Percentiles rank a stretch among this genome's conserved stretches.
phyloP scores from a whole-genome alignment of 352 stramenopile species.

The Phytophthora cryptogea region DNA sequence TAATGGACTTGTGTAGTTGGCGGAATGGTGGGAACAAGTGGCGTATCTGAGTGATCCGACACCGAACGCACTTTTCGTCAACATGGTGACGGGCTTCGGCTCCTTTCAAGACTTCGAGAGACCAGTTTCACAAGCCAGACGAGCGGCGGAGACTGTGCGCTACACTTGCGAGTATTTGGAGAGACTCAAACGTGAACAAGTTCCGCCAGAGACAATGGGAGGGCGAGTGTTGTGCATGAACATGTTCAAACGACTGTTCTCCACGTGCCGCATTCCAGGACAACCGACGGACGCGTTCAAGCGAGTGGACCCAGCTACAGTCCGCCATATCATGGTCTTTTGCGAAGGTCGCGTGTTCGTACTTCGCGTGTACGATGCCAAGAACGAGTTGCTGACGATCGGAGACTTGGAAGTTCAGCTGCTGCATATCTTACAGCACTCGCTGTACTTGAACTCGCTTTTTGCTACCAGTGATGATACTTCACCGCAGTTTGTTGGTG shows the following conservation, averaged over 20 bases:
- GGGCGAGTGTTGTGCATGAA: constrained; percentile 89
- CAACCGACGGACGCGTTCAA: constrained; percentile 51
- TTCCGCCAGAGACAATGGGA: constrained; percentile 89
- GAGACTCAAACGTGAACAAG: constrained; percentile 75
- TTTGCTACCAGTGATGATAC: constrained; percentile 28
- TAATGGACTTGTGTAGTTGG: constrained; percentile 39
- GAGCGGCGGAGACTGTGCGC: constrained; percentile 63
- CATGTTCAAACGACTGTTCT: constrained; percentile 89
- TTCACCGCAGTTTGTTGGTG: constrained; percentile 63
- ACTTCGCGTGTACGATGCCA: constrained; percentile 53
- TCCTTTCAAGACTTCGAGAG: constrained; percentile 89
- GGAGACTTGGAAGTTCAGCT: constrained; percentile 69
- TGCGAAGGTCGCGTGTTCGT: constrained; percentile 58
- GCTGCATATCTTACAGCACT: constrained; percentile 54
- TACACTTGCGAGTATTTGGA: constrained; percentile 89
- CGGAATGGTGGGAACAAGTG: constrained; percentile 94
- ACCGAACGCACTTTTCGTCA: constrained; percentile 92
- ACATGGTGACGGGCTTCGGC: constrained; percentile 96
- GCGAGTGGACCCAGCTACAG: constrained; percentile 35
- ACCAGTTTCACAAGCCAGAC: constrained; percentile 57
- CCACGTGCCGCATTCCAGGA: constrained; percentile 89
- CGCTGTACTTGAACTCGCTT: constrained; percentile 42
- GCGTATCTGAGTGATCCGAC: constrained; percentile 76
- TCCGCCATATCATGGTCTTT: constrained; percentile 58
- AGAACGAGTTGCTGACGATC: constrained; percentile 56